A percentile compares a stretch with the other conserved stretches of the same genome.
phyloP scores from a whole-genome alignment of 139 green algal genomes.

The Deuterostichococcus epilithicus region DNA sequence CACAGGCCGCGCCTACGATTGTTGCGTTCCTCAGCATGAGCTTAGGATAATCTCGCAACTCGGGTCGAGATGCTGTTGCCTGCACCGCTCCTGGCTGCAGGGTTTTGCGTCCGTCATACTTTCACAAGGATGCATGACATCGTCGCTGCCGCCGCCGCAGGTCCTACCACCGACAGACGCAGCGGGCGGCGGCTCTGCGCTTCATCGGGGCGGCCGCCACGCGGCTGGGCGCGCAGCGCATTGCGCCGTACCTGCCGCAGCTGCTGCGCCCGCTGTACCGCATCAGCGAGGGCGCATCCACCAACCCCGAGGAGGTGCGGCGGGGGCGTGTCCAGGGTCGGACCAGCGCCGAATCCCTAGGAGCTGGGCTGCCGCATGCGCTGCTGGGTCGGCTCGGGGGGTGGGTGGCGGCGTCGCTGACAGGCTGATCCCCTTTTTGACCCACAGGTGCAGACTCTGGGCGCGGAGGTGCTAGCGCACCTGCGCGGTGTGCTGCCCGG shows the following conservation, averaged over 20 bases:
- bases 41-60: no score
- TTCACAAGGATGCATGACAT: no score
- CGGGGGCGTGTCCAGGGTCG: background rate
- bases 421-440: background rate
- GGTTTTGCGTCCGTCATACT: no score
- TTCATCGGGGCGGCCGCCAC: conserved; percentile 68
- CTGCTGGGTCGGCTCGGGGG: background rate
- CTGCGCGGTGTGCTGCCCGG: conserved; percentile 58
- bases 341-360: background rate
- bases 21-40: no score
- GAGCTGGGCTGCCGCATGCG: background rate
- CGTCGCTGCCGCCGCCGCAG: background rate
- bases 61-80: no score
- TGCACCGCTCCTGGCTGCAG: no score
- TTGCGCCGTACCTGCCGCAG: conserved; percentile 56
- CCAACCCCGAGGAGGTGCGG: conserved; percentile 29
- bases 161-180: conserved; percentile 23
- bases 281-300: conserved; percentile 55
- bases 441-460: conserved; percentile 39
- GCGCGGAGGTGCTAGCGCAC: conserved; percentile 70
- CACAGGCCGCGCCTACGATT: no score
- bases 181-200: conserved; percentile 68
- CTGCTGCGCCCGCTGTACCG: conserved; percentile 75
- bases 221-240: conserved; percentile 38
- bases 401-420: background rate